Evolutionary conservation across 371 early-diverging fungal species (phyloP), one percentile per base, ranked within the genome.

Genomic region (Rhizomucor pusillus): DNA sequence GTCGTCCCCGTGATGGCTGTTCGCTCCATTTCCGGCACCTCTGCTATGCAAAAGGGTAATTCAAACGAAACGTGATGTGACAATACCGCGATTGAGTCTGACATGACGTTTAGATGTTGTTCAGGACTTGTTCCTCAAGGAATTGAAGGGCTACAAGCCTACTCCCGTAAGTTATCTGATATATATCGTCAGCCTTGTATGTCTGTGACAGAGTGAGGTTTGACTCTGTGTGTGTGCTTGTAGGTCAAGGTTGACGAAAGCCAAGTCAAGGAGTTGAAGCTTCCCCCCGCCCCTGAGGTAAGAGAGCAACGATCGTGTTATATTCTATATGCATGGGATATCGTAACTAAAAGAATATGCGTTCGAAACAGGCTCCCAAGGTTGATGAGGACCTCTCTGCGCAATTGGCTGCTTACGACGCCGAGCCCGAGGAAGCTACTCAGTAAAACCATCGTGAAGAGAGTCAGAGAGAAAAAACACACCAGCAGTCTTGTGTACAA

Each of bases 141-240:
- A 77, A 57, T 65, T 77, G 61, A 77, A 77, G 73, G 71, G 57
- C 48, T 77, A 77, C 71, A 77, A 77, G 73, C 77, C 77, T 54
- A 68, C 76, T 55, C 50, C 62, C 52, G 77, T 76, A 71, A 62
- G 73, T 66, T 47, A 18, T 13, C n/a, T n/a, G n/a, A n/a, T n/a
- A n/a, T n/a, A n/a, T n/a, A n/a, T n/a, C n/a, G n/a, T n/a, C n/a
- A n/a, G n/a, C n/a, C n/a, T n/a, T n/a, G n/a, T 13, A 39, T n/a
- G 19, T 56, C 24, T 13, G 46, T 1, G 18, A 46, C 23, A 18
- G 45, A 44, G 18, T 18, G 45, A 44, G 45, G 13, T 10, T 16
- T 16, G 18, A 9, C 14, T 10, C 45, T 44, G 16, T 12, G 9
- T 20, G 9, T 20, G 20, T 20, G 9, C 45, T 39, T 45, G 23